Evolutionary conservation across 2,329 filamentous ascomycete species (phyloP).

Genomic region (Alternaria sp.): DNA sequence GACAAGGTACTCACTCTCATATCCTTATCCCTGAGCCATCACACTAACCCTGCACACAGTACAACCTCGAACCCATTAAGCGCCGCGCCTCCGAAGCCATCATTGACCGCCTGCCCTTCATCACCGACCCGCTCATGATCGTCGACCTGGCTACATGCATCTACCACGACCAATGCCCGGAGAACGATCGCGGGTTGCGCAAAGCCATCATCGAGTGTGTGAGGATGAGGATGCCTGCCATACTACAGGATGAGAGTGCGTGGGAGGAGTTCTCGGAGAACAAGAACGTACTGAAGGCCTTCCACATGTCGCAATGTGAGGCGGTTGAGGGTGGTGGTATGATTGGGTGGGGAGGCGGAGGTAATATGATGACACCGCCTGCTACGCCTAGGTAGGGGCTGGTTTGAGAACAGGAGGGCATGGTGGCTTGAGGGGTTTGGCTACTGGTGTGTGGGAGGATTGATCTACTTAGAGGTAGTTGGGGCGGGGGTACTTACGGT

Average conservation of each 20-base stretch:
- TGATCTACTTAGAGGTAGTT: neutral
- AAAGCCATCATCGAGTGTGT: conserved; percentile 16
- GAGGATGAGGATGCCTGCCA: neutral
- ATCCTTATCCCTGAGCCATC: neutral
- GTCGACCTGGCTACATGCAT: conserved; percentile 20
- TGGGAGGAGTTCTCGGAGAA: conserved; percentile 19
- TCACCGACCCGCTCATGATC: conserved; percentile 18
- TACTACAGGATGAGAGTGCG: conserved; percentile 5
- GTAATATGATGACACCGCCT: neutral
- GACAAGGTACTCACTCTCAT: conserved; percentile 23
- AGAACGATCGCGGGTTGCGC: conserved; percentile 24
- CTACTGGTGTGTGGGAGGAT: neutral
- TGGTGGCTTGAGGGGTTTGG: neutral
- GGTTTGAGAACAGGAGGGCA: neutral
- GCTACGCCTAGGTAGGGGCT: neutral
- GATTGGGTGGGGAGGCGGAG: neutral
- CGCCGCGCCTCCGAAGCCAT: conserved; percentile 18
- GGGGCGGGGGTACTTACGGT: neutral
- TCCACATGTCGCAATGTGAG: conserved; percentile 11
- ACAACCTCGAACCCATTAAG: conserved; percentile 26
- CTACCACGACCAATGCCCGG: conserved; percentile 11
- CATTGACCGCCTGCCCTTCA: conserved; percentile 26
- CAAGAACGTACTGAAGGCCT: conserved; percentile 16
- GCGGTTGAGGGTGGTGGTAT: neutral
- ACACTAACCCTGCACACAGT: conserved; percentile 17